Evolutionary conservation across 163 green algal genomes (phyloP).

Genomic region (Chloromonas sp.): DNA sequence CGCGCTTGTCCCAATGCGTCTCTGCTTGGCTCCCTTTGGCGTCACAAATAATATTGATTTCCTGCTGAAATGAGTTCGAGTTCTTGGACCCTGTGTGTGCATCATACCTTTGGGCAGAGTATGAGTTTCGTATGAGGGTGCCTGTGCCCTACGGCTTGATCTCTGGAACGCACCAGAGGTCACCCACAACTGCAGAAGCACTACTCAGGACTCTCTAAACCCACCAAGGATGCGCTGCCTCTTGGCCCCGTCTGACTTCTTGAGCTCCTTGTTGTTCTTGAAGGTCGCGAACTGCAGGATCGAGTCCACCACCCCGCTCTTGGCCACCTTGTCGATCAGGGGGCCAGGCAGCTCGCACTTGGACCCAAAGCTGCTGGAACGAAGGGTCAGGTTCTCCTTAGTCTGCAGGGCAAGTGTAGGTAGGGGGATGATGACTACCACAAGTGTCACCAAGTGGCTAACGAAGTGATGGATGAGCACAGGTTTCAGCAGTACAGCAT

Average conservation of each 20-base stretch:
- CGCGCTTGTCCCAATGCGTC: no score
- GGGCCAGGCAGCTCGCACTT: slow-evolving; percentile 80
- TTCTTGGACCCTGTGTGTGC: no score
- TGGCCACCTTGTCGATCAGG: slow-evolving; percentile 92
- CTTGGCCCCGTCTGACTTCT: slow-evolving; percentile 98
- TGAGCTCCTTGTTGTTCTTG: slow-evolving; percentile 93
- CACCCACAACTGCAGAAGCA: no score
- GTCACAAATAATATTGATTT: no score
- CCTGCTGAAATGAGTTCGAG: no score
- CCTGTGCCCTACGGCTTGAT: no score
- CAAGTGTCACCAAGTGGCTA: background rate
- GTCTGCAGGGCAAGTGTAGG: slow-evolving; percentile 64
- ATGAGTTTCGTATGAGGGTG: no score
- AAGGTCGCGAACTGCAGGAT: slow-evolving; percentile 87
- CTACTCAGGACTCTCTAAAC: no score
- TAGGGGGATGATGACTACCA: background rate
- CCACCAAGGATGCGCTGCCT: slow-evolving; percentile 30
- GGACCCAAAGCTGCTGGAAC: slow-evolving; percentile 85
- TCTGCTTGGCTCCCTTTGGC: no score
- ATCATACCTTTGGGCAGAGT: no score
- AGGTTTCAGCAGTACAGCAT: no score
- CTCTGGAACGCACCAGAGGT: no score
- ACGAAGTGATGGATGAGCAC: background rate
- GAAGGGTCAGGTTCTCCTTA: slow-evolving; percentile 96
- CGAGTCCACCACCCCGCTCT: slow-evolving; percentile 81